phyloP scores from a whole-genome alignment of 768 basidiomycete genomes.

The Boletus rufocinnamomeus region DNA sequence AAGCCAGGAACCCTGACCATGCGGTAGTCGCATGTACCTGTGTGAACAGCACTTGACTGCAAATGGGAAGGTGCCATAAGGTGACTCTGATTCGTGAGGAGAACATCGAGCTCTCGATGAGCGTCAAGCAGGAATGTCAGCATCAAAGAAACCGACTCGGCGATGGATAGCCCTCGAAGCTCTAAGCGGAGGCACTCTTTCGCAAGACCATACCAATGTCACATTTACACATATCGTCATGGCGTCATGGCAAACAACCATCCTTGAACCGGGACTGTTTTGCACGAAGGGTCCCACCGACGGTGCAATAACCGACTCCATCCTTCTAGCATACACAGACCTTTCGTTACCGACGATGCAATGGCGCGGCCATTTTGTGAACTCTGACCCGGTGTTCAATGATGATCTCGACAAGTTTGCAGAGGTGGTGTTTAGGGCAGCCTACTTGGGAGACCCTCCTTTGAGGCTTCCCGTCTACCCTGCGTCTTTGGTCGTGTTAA shows the following conservation, averaged over 20 bases:
- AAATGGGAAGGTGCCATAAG: slow-evolving; percentile 3
- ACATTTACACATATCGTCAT: too few species aligned
- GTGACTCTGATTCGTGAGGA: not conserved
- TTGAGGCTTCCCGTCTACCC: slow-evolving; percentile 14
- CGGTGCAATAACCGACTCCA: not conserved
- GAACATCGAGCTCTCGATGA: slow-evolving; percentile 6
- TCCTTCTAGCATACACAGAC: slow-evolving; percentile 20
- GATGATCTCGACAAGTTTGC: slow-evolving; percentile 24
- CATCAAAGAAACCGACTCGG: not conserved
- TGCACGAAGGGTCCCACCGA: not conserved
- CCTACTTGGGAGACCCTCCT: slow-evolving; percentile 18
- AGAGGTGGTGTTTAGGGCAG: slow-evolving; percentile 6
- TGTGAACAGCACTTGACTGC: not conserved
- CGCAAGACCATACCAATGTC: not conserved
- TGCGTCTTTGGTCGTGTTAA: not conserved
- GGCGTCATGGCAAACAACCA: not conserved
- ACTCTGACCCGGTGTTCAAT: not conserved
- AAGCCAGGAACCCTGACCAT: slow-evolving; percentile 17
- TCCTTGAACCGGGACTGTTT: not conserved
- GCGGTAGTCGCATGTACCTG: slow-evolving; percentile 12
- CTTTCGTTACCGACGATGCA: slow-evolving; percentile 5
- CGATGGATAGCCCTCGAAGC: slow-evolving; percentile 15
- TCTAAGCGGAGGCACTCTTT: slow-evolving; percentile 11
- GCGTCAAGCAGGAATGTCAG: slow-evolving; percentile 3
- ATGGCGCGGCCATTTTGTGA: not conserved